A percentile compares a stretch with the other conserved stretches of the same genome.
These are phyloP conservation scores for Bolboschoenoplectus hybrid DNA, from an alignment of 202 grass and related monocot species.

Conservation along the genomic window DNA sequence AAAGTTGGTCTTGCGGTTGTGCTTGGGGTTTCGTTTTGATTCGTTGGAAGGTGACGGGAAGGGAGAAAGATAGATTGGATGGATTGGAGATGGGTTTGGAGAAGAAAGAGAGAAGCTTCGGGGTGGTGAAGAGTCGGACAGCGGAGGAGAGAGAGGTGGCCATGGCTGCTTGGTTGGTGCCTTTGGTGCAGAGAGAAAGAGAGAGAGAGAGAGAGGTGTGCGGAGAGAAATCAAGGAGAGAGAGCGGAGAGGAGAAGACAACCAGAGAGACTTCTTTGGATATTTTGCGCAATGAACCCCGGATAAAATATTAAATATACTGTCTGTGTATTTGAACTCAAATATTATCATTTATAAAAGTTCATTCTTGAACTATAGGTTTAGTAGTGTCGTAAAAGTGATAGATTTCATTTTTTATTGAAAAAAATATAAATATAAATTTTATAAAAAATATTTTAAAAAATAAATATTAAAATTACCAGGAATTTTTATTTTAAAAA, in stretches of 20 bases:
- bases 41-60: constrained; percentile 65
- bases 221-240: background rate
- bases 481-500: too few relatives aligned
- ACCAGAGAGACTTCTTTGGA: constrained; percentile 6
- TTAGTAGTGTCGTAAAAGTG: too few relatives aligned
- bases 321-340: too few relatives aligned
- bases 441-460: too few relatives aligned
- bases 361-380: too few relatives aligned
- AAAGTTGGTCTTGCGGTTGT: constrained; percentile 41
- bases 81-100: constrained; percentile 46
- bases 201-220: constrained; percentile 4
- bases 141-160: constrained; percentile 34
- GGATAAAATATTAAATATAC: background rate
- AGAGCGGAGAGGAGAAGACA: background rate
- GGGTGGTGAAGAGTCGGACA: constrained; percentile 41
- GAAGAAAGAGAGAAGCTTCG: constrained; percentile 34
- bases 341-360: too few relatives aligned
- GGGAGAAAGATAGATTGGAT: constrained; percentile 44
- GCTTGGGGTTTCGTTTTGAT: constrained; percentile 46
- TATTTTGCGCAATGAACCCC: background rate
- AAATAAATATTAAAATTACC: too few relatives aligned
- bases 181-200: background rate
- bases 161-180: constrained; percentile 37
- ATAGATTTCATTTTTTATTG: too few relatives aligned
- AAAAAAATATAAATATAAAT: too few relatives aligned